phyloP scores from a whole-genome alignment of 2,329 filamentous ascomycete species.

The Aspergillus uvarum region DNA sequence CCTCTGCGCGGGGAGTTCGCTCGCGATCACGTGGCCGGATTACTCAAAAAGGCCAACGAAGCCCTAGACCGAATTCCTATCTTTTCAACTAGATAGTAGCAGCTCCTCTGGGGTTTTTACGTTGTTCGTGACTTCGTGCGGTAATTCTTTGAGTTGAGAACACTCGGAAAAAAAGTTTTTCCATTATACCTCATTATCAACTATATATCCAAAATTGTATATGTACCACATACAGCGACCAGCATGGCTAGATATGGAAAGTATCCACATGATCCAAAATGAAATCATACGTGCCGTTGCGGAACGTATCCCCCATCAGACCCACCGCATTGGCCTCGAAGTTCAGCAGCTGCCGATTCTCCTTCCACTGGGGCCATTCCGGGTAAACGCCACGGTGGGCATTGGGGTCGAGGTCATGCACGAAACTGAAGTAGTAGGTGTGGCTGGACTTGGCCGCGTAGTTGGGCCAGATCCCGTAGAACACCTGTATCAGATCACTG shows the following conservation, averaged over 20 bases:
- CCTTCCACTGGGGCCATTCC: conserved; percentile 58
- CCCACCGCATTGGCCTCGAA: conserved; percentile 42
- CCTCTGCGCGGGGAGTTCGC: no score
- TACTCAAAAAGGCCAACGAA: no score
- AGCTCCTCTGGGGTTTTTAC: no score
- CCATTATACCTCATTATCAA: no score
- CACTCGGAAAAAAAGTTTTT: no score
- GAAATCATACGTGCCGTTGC: conserved; percentile 46
- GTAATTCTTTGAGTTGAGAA: no score
- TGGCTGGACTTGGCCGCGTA: conserved; percentile 61
- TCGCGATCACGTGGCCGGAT: no score
- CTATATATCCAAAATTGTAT: not conserved
- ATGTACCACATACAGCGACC: not conserved
- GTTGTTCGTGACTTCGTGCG: no score
- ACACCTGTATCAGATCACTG: conserved; percentile 67
- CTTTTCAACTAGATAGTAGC: no score
- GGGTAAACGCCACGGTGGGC: conserved; percentile 43
- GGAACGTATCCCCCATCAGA: conserved; percentile 52
- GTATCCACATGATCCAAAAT: conserved; percentile 29
- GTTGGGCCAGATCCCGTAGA: conserved; percentile 64
- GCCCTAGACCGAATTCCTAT: no score
- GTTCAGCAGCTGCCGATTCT: conserved; percentile 52
- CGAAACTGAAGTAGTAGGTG: conserved; percentile 71
- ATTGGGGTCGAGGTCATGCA: conserved; percentile 71
- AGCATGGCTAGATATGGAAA: conserved; percentile 24